Percentiles rank a stretch among this genome's conserved stretches.
These are phyloP conservation scores for Boletellus ananas DNA, from an alignment of 768 basidiomycete species.

Conservation along the genomic window DNA sequence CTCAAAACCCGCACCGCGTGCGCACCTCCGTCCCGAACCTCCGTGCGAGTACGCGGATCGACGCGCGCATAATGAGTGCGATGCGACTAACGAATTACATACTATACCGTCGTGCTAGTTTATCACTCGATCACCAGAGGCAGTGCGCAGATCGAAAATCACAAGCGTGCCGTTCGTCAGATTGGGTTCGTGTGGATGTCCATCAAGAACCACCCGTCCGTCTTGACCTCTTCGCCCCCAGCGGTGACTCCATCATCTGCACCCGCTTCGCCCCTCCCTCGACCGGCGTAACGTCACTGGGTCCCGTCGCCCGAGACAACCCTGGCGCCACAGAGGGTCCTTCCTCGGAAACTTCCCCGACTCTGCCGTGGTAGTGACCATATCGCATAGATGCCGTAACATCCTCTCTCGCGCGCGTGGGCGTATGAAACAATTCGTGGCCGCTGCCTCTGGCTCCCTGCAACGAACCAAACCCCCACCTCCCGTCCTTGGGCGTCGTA, in stretches of 20 bases:
- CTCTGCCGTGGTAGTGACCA: constrained; percentile 14
- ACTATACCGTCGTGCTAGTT: too few species aligned
- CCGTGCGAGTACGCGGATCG: too few species aligned
- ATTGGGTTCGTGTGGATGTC: not conserved
- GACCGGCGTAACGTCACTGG: constrained; percentile 53
- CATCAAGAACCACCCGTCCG: constrained; percentile 16
- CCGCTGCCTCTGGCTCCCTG: constrained; percentile 32
- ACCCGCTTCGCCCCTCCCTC: constrained; percentile 35
- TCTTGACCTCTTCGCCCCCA: constrained; percentile 26
- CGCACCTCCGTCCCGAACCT: too few species aligned
- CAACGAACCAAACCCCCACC: constrained; percentile 33
- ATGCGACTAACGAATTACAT: too few species aligned
- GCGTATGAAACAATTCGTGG: constrained; percentile 51
- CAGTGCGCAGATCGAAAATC: not conserved
- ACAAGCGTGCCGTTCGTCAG: not conserved
- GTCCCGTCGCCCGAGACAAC: constrained; percentile 10
- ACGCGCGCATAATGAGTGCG: too few species aligned
- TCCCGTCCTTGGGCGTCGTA: constrained; percentile 57
- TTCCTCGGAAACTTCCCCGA: constrained; percentile 21
- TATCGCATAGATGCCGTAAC: constrained; percentile 9
- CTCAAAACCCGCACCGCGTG: too few species aligned
- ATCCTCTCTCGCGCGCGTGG: constrained; percentile 36
- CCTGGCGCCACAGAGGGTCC: constrained; percentile 13
- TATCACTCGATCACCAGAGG: too few species aligned
- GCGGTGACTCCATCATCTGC: constrained; percentile 28